A percentile compares a stretch with the other conserved stretches of the same genome.
These are phyloP conservation scores for Gossypium schwendimanii DNA, from an alignment of 441 rosid species.

Conservation along the genomic window DNA sequence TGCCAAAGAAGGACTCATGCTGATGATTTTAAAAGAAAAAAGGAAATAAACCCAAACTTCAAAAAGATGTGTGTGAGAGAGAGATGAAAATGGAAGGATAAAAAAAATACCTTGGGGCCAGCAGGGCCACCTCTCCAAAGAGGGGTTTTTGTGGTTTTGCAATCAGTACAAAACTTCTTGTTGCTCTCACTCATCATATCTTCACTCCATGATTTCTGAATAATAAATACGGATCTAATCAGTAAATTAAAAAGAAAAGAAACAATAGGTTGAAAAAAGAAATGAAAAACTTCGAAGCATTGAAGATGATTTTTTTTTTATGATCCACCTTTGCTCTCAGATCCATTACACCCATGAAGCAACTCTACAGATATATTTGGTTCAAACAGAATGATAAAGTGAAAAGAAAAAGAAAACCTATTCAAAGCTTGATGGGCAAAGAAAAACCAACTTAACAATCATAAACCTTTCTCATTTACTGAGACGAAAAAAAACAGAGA, in stretches of 20 bases:
- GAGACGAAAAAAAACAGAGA: background rate
- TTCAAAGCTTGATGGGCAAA: background rate
- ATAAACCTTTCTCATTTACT: background rate
- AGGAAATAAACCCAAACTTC: background rate
- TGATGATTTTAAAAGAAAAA: background rate
- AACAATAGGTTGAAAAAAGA: background rate
- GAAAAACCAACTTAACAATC: background rate
- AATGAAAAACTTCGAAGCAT: background rate
- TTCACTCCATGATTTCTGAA: conserved; percentile 24
- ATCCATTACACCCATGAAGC: conserved; percentile 17
- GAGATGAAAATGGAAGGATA: background rate
- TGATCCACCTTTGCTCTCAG: conserved; percentile 12
- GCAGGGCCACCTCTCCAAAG: conserved; percentile 91
- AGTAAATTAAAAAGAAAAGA: background rate
- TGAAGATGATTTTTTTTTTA: background rate
- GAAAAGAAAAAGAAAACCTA: background rate
- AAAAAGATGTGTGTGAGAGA: background rate
- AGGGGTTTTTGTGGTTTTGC: conserved; percentile 83
- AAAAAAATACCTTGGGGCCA: conserved; percentile 64
- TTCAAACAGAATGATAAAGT: background rate
- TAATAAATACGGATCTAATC: background rate
- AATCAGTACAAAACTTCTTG: conserved; percentile 50
- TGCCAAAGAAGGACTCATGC: background rate
- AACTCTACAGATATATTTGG: background rate
- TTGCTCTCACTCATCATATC: conserved; percentile 24